Base-by-base conservation (phyloP, 345 rosid genomes). In the Rhizophora mangle region DNA sequence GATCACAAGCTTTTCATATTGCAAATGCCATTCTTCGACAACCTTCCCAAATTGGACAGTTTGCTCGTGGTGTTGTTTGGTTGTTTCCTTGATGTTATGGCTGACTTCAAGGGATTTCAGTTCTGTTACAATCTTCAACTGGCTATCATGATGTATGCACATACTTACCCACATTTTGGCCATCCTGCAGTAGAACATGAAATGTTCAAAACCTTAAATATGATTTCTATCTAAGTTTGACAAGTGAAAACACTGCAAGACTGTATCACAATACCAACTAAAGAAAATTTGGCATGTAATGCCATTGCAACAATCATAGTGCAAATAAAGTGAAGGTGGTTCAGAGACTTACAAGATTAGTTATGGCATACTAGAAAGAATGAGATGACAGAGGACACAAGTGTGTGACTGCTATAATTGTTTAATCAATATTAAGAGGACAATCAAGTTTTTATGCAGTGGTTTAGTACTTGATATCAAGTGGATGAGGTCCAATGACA, bases 91-190 rank as follows among this genome's bases (percentile, higher is more conserved):
- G 8, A 80, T 82, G 73, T 85, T 78, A 9, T 83, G 72, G 67
- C 78, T 74, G 46, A 72, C 71, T 60, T 95, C 96, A 26, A 92
- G 93, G 34, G 86, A 66, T 71, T 82, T 90, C 53, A 92, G 85
- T 72, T 87, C 84, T 64, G 80, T 65, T 43, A 86, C 96, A 64
- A 90, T 84, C 72, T 68, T 69, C 60, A 87, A 83, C 74, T 95
- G 99, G 72, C 76, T 81, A 51, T 86, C 83, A 32, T 92, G 98
- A 69, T 95, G 98, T 32, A 55, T 26, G 67, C 74, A 74, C 92
- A 92, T 87, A 60, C 76, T 84, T 60, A 73, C 79, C 99, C 98
- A 95, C 99, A 95, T 95, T 60, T 80, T 82, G 8, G 93, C 88
- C 96, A 92, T 87, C 82, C 99, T 95, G 80, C 76, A 75, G 31